Evolutionary conservation across 192 early-diverging fungal species (phyloP), one percentile per base, ranked within the genome.

Genomic region (Dissophora globulifera): DNA sequence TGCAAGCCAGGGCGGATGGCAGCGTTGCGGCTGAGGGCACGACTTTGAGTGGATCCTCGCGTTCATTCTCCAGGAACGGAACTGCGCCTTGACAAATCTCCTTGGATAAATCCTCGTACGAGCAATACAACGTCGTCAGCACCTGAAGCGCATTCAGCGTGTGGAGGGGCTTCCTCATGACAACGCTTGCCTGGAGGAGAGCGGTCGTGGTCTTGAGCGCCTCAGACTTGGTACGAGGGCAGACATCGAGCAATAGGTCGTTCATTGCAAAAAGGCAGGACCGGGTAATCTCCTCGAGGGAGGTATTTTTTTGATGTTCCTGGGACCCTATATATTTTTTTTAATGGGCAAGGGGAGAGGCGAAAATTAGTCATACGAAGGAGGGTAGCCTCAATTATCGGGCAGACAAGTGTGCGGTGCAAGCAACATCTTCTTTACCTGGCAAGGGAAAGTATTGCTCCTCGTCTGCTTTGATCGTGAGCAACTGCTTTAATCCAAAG

Each of bases 91-190:
- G 27, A 2, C 46, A 56, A 1, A 74, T n/a, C 26, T 58, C 55
- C 4, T 38, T 25, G 2, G 58, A 19, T 8, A 64, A 4, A 35
- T 58, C 55, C 38, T 74, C 62, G 45, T 46, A 74, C 0, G 46
- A 49, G 23, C 25, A 31, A 22, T 27, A 58, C 17, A 74, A 49
- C 3, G 30, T 74, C 12, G 40, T 25, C 40, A 74, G 4, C 2
- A 64, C 41, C 3, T 58, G 55, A 47, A 74, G 40, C 9, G 69
- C 41, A 29, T 64, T 64, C 47, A 62, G 40, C 15, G 55, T 51
- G n/a, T 64, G 69, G 13, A 40, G 13, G 6, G 55, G 62, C 32
- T 74, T 74, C 6, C 53, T 23, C 38, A 58, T 40, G 13, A 62
- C 16, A 23, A 74, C n/a, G 27, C 69, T 74, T 1, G 38, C 26